These are phyloP conservation scores for Gastrolobium bilobum DNA, from an alignment of 306 rosid species.

Conservation along the genomic window DNA sequence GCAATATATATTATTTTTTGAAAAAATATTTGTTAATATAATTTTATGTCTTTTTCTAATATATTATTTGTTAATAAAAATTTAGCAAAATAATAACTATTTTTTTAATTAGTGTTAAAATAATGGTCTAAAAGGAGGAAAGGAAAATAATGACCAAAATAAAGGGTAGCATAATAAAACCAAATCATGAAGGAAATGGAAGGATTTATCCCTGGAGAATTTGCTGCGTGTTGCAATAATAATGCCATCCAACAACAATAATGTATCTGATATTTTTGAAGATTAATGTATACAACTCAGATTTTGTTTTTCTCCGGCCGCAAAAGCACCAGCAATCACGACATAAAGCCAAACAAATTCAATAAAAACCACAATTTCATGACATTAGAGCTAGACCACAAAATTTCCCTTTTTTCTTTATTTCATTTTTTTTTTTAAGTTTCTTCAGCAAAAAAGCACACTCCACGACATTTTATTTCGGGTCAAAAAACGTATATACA, in stretches of 20 bases:
- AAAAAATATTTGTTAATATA: too few relatives aligned
- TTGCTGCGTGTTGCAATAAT: not conserved
- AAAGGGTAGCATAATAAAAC: not conserved
- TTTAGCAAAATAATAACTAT: too few relatives aligned
- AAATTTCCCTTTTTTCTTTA: not conserved
- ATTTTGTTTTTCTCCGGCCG: not conserved
- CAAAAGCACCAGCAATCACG: not conserved
- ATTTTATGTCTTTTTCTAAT: too few relatives aligned
- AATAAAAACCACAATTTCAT: not conserved
- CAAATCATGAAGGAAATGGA: not conserved
- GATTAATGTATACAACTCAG: not conserved
- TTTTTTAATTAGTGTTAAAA: not conserved
- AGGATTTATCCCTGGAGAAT: not conserved
- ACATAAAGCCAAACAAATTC: not conserved
- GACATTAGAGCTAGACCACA: not conserved
- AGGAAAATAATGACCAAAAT: not conserved
- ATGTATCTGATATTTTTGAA: constrained; percentile 25
- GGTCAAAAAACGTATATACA: not conserved
- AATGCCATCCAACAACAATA: not conserved
- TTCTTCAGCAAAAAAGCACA: not conserved
- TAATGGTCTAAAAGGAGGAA: not conserved
- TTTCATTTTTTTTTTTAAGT: not conserved
- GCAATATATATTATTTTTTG: not conserved
- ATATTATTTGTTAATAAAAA: too few relatives aligned
- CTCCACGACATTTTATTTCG: not conserved